phyloP scores from a whole-genome alignment of 768 basidiomycete genomes.

The Tulasnella sp. region DNA sequence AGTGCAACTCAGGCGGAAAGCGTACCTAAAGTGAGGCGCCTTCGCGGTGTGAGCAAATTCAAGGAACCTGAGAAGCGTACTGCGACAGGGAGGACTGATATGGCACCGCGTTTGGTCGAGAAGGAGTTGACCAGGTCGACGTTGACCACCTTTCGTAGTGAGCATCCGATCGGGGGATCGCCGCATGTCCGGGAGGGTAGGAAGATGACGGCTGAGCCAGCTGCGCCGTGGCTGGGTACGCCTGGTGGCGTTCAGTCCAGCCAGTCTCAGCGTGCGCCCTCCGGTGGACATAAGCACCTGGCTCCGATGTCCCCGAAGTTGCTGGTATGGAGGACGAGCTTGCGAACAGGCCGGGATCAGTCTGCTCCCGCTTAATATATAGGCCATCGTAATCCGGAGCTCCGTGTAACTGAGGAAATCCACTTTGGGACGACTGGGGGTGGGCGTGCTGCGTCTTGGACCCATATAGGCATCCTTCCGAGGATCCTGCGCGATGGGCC shows the following conservation, averaged over 20 bases:
- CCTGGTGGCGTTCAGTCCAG: not conserved
- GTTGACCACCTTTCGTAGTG: not conserved
- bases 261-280: not conserved
- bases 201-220: not conserved
- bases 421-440: not conserved
- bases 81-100: conserved; percentile 2
- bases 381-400: not conserved
- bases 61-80: not conserved
- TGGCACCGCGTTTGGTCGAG: not conserved
- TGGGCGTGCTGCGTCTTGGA: not conserved
- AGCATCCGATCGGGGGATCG: not conserved
- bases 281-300: not conserved
- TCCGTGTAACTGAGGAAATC: not conserved
- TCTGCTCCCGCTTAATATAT: not conserved
- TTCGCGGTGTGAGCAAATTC: not conserved
- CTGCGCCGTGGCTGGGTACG: not conserved
- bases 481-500: not conserved
- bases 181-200: not conserved
- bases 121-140: not conserved
- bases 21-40: not conserved
- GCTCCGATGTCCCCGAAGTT: not conserved
- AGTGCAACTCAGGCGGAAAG: not conserved
- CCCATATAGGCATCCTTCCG: not conserved
- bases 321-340: not conserved
- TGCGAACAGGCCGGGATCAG: not conserved